phyloP scores from a whole-genome alignment of 1,284 basidiomycete genomes.

The Laetiporus sulphureus region DNA sequence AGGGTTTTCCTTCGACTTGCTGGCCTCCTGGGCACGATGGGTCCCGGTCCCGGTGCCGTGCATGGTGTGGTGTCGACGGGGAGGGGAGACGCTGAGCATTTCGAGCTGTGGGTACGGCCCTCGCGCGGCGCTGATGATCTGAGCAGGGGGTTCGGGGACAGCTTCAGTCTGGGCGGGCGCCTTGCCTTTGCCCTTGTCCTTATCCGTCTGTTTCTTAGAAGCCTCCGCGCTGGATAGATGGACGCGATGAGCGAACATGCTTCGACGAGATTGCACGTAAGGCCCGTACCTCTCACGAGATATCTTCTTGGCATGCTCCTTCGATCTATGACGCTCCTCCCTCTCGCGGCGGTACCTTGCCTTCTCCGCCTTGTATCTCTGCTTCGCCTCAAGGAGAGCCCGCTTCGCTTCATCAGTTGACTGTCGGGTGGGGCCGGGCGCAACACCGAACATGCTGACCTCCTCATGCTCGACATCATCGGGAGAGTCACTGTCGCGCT shows the following conservation, averaged over 20 bases:
- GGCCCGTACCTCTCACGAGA: constrained; percentile 27
- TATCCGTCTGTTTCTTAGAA: not conserved
- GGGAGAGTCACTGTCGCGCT: not conserved
- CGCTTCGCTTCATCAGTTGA: constrained; percentile 40
- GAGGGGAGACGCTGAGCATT: constrained; percentile 39
- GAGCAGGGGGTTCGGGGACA: constrained; percentile 12
- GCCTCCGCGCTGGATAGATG: no score
- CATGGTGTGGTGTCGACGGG: constrained; percentile 23
- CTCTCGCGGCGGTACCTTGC: constrained; percentile 55
- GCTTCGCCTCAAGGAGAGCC: constrained; percentile 63
- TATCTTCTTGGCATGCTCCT: constrained; percentile 24
- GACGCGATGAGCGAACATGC: no score
- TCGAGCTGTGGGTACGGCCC: constrained; percentile 54
- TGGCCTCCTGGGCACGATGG: constrained; percentile 10
- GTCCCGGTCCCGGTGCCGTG: constrained; percentile 13
- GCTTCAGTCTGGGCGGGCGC: not conserved
- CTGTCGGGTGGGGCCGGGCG: constrained; percentile 18
- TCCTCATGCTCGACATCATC: constrained; percentile 7
- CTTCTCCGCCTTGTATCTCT: constrained; percentile 59
- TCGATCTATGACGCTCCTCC: constrained; percentile 42
- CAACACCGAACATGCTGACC: constrained; percentile 19
- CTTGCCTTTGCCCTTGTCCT: no score
- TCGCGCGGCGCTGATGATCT: constrained; percentile 53
- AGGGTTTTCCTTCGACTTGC: no score
- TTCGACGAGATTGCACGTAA: no score